Evolutionary conservation across 805 yeast species (phyloP), one percentile per base, ranked within the genome.

Genomic region (Ogataea ganodermae): DNA sequence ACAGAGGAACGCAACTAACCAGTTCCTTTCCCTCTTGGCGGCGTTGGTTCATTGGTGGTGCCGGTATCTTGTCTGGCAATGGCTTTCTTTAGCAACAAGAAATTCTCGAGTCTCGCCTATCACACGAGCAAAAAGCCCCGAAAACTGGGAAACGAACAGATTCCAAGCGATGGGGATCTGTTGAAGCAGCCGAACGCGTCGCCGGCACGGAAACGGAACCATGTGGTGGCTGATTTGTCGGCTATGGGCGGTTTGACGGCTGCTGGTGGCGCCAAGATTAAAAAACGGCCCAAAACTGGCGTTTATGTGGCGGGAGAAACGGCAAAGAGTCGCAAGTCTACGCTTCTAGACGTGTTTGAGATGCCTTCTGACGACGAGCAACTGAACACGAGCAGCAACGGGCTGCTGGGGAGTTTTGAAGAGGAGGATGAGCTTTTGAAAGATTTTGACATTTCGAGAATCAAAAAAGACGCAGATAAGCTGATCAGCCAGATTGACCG

Each of bases 401-500:
- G 45, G 9, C 33, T 42, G 13, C 46, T 7, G 8, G 22, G 36
- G 10, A 24, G 31, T 3, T 16, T 20, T 3, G 47, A 41, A 13
- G 48, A 39, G 22, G 53, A 48, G n/a, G 56, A 51, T 35, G 69
- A 70, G 18, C 35, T 62, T 33, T 37, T 64, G 21, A 40, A 44
- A 28, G 55, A 51, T 48, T 37, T 67, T 53, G 59, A 56, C 52
- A 41, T 67, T 50, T 65, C 67, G 22, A 43, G 49, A 17, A 53
- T 56, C 10, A 53, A 56, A 35, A 44, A 66, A 51, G 59, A 68
- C 55, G 65, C 68, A 5, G 62, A 53, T 40, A 61, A 50, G 16
- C 56, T 55, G 35, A 74, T 44, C 63, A 62, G 23, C 57, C 62
- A 45, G 68, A 61, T 49, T 70, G 67, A 61, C 77, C 72, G 31